phyloP scores from a whole-genome alignment of 345 rosid species.

The Eucalyptus brandiana region DNA sequence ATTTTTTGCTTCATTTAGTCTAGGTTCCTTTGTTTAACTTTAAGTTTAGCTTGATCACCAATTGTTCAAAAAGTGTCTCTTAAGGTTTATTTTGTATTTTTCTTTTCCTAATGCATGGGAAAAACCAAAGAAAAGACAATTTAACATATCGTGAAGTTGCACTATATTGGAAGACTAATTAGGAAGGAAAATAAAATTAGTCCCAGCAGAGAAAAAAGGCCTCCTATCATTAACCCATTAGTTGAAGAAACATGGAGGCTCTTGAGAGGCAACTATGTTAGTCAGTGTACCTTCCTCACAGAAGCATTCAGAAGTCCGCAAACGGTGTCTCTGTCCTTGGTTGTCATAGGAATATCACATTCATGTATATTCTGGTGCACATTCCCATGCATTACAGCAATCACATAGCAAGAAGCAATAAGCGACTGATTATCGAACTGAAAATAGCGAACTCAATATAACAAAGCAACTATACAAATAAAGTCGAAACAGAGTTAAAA shows the following conservation, averaged over 20 bases:
- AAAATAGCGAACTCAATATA: background rate
- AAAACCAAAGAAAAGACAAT: too few relatives aligned
- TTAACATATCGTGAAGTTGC: too few relatives aligned
- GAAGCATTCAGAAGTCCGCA: conserved; percentile 45
- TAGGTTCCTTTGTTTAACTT: background rate
- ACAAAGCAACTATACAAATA: background rate
- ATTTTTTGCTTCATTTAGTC: background rate
- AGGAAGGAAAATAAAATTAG: background rate
- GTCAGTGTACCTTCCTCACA: conserved; percentile 44
- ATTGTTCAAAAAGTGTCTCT: background rate
- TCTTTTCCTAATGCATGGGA: too few relatives aligned
- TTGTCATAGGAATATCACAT: conserved; percentile 29
- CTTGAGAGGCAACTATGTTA: background rate
- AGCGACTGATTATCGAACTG: background rate
- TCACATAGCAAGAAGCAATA: background rate
- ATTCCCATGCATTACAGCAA: background rate
- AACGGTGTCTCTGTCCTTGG: conserved; percentile 20
- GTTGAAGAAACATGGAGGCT: background rate
- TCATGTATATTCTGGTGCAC: conserved; percentile 67
- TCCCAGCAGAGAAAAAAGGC: background rate
- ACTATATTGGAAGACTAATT: background rate
- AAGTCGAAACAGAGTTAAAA: background rate
- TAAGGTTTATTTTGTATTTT: too few relatives aligned
- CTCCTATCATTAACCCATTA: background rate
- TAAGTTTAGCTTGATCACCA: background rate